Evolutionary conservation across 2,329 filamentous ascomycete species (phyloP), one percentile per base, ranked within the genome.

Genomic region (Colletotrichum neosansevieriae): DNA sequence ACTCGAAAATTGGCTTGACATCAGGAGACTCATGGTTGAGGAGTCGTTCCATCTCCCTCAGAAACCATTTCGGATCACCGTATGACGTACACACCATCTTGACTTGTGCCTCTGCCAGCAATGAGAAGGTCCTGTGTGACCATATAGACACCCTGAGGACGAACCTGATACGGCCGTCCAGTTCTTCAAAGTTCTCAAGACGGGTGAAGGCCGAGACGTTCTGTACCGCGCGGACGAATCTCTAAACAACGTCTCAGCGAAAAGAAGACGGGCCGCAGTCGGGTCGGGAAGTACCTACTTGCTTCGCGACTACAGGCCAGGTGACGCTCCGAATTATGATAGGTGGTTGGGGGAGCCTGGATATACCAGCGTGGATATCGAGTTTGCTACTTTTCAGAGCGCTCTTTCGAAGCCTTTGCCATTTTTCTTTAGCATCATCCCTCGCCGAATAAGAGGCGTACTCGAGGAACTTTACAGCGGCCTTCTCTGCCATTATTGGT

Each of bases 31-130:
- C 11, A 9, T 34, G n/a, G 0, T 53, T 12, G 6, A 12, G n/a
- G 19, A 58, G n/a, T 2, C 56, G 70, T 3, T 42, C 24, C 24
- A 75, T 45, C 51, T 63, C 64, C 17, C 10, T 11, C 10, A 11
- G 5, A 10, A 67, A 32, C 12, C 36, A 49, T 1, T 19, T 15
- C 11, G 7, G 9, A 1, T 15, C 15, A 50, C 34, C 21, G 44
- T 50, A 4, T 24, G 17, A 13, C 29, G 29, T 29, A 7, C 29
- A 9, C 3, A 7, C 15, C n/a, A 34, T 13, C 7, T 3, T 9
- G 5, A 51, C 6, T 2, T 45, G 21, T 21, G 36, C 36, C 2
- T 67, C n/a, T 5, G 51, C 51, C 21, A 63, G 13, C 2, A 17
- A 36, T 6, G 12, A 2, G 17, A 40, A 29, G 34, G 19, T 11